These are phyloP conservation scores for Yarrowia sp. DNA, from an alignment of 805 yeast species.

Conservation along the genomic window DNA sequence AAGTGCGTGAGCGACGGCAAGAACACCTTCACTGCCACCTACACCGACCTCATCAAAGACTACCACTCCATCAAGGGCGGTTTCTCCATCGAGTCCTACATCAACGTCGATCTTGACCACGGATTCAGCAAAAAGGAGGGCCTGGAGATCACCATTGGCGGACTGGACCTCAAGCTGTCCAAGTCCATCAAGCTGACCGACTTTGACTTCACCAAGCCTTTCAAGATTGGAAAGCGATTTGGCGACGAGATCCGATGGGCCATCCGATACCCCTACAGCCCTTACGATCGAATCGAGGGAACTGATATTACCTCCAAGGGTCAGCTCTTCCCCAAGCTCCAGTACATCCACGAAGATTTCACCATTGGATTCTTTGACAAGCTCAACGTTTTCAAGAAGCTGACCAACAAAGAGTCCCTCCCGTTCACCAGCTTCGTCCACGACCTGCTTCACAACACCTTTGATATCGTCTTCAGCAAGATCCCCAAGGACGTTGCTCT, in stretches of 20 bases:
- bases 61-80: neutral
- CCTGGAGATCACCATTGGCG: neutral
- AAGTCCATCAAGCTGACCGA: neutral
- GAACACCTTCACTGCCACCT: constrained; percentile 5
- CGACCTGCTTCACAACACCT: neutral
- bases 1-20: neutral
- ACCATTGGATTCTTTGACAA: constrained; percentile 3
- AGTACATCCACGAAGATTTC: neutral
- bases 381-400: neutral
- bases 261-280: constrained; percentile 13
- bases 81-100: constrained; percentile 19
- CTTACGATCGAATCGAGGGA: constrained; percentile 14
- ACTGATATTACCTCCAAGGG: constrained; percentile 8
- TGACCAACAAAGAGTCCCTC: neutral
- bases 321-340: constrained; percentile 13
- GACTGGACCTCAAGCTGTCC: neutral
- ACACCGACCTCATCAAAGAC: neutral
- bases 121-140: neutral
- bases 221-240: constrained; percentile 1
- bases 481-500: constrained; percentile 1
- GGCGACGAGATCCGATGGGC: constrained; percentile 1
- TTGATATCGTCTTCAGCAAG: neutral
- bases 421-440: neutral
- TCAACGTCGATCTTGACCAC: neutral
- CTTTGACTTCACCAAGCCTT: constrained; percentile 7